Conservation (phyloP, 1,284 basidiomycete genomes). For the Takashimella koratensis region DNA sequence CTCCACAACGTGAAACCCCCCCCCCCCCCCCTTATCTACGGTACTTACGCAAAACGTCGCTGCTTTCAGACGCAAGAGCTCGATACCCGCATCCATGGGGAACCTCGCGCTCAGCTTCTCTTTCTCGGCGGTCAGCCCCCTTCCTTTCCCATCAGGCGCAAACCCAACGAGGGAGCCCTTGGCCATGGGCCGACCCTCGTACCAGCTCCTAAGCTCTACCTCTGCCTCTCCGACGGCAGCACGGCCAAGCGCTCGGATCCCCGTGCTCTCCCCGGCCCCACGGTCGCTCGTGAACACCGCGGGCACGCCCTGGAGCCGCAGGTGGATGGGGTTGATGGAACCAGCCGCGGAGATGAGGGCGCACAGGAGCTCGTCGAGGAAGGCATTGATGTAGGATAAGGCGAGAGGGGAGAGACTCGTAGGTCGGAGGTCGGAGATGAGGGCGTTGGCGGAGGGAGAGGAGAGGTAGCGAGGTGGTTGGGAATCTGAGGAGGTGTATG, state of each 20-base stretch:
- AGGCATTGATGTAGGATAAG: constrained; percentile 70
- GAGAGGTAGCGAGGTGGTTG: constrained; percentile 59
- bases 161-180: constrained; percentile 23
- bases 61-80: constrained; percentile 42
- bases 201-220: constrained; percentile 76
- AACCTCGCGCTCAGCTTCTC: constrained; percentile 22
- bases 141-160: constrained; percentile 30
- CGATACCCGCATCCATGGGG: constrained; percentile 34
- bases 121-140: constrained; percentile 19
- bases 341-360: constrained; percentile 65
- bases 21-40: too few relatives aligned
- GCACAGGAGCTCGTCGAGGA: constrained; percentile 83
- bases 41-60: constrained; percentile 45
- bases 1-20: background rate
- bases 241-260: constrained; percentile 62
- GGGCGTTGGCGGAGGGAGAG: constrained; percentile 73
- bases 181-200: constrained; percentile 53
- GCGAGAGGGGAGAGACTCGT: constrained; percentile 72
- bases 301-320: constrained; percentile 65
- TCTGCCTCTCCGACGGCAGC: constrained; percentile 89
- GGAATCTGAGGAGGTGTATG: background rate
- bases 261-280: constrained; percentile 24
- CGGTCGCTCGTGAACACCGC: constrained; percentile 61
- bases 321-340: constrained; percentile 68
- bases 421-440: constrained; percentile 85